Evolutionary conservation across 1,139 yeast genomes (phyloP), one percentile per base, ranked within the genome.

Genomic region (Pichia sp.): DNA sequence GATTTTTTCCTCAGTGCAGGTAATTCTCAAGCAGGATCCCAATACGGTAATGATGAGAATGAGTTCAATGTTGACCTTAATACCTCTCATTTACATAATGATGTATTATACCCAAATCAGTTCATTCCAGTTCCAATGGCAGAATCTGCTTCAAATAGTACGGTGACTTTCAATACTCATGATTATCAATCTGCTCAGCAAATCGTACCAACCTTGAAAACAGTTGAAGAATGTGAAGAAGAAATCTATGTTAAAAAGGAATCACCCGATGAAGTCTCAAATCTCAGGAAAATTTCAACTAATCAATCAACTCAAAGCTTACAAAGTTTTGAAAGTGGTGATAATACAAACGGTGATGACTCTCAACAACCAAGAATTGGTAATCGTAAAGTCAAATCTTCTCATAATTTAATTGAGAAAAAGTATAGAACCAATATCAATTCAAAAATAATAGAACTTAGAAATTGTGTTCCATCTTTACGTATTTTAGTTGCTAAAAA

Each of bases 321-420:
- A n/a, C 25, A 20, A n/a, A 20, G 25, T 21, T 22, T 21, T 21
- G 17, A n/a, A 12, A n/a, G 15, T 21, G 17, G 15, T 14, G 14
- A 26, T 9, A 12, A 9, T 12, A 22, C 7, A 8, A 10, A 25
- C 5, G 14, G 12, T 30, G 21, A 31, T 20, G n/a, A 15, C n/a
- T 20, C 3, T 8, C 14, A 18, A 4, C 33, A 31, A 31, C 22
- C 33, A 18, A 31, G 17, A 34, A 15, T 9, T 20, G 42, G 11
- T 17, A 57, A 58, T 28, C 54, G 55, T 35, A 71, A 76, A 40
- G 68, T 66, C 9, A 72, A 74, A 54, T 71, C 80, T 11, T 77
- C 86, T n/a, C 91, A 83, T 60, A 83, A 83, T 54, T 73, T 82
- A 74, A 81, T 83, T 53, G 93, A 83, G 56, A 81, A 82, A 61